A percentile compares a stretch with the other conserved stretches of the same genome.
phyloP scores from a whole-genome alignment of 2,329 filamentous ascomycete genomes.

The Colletotrichum ledebouriae region DNA sequence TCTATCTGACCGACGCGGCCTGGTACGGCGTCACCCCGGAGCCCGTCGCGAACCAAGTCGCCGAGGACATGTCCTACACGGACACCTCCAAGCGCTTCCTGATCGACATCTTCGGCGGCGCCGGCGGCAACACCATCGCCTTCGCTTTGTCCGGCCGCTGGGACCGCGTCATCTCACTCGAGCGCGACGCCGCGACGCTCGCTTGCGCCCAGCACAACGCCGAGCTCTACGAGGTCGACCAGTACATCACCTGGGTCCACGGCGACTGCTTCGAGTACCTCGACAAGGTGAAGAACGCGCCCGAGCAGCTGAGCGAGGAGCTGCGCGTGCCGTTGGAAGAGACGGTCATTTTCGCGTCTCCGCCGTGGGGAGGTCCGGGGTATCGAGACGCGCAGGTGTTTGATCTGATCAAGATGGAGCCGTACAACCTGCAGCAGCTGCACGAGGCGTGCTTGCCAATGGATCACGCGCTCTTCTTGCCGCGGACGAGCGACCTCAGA shows the following conservation, averaged over 20 bases:
- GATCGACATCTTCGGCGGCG: conserved; percentile 91
- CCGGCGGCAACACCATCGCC: conserved; percentile 94
- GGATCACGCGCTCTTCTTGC: conserved; percentile 82
- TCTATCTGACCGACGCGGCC: conserved; percentile 91
- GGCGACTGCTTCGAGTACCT: conserved; percentile 88
- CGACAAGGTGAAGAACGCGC: conserved; percentile 55
- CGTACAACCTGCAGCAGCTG: conserved; percentile 79
- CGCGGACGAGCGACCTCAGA: conserved; percentile 84
- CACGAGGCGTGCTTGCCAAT: conserved; percentile 71
- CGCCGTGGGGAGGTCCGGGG: conserved; percentile 71
- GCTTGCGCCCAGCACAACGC: conserved; percentile 95
- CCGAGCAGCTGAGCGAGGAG: conserved; percentile 54
- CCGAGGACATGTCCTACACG: conserved; percentile 74
- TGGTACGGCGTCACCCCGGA: conserved; percentile 99
- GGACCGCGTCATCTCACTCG: conserved; percentile 88
- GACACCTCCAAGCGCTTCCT: conserved; percentile 73
- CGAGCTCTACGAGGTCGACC: conserved; percentile 82
- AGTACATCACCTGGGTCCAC: conserved; percentile 83
- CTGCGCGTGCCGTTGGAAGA: conserved; percentile 57
- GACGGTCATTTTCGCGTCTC: conserved; percentile 69
- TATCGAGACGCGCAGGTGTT: conserved; percentile 78
- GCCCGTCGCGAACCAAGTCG: conserved; percentile 87
- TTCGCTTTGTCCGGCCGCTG: conserved; percentile 86
- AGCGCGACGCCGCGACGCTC: conserved; percentile 83
- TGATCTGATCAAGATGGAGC: conserved; percentile 87